Conservation (phyloP, 805 yeast species). For the Maudiozyma turicensis region DNA sequence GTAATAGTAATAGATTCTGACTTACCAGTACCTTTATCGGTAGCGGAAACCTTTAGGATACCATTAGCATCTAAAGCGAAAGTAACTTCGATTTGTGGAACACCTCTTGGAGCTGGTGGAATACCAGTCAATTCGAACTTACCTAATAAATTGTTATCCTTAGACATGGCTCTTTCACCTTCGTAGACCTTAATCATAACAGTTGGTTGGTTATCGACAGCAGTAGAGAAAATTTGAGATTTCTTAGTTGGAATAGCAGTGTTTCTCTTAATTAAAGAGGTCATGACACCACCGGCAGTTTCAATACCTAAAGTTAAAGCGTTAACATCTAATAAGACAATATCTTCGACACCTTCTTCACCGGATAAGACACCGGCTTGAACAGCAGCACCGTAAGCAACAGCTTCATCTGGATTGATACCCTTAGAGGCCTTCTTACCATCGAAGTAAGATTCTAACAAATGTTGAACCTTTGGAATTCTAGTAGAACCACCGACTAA, state of each 20-base stretch:
- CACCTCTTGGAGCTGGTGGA: constrained; percentile 99
- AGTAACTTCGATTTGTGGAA: constrained; percentile 95
- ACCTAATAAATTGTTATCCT: constrained; percentile 92
- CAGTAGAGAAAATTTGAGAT: constrained; percentile 91
- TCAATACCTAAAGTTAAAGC: constrained; percentile 94
- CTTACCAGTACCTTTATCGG: constrained; percentile 92
- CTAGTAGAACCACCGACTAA: constrained; percentile 99
- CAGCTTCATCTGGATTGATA: constrained; percentile 99
- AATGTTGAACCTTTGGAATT: constrained; percentile 95
- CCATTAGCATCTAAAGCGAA: constrained; percentile 97
- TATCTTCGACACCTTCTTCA: constrained; percentile 86
- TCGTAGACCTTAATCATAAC: constrained; percentile 89
- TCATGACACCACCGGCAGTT: constrained; percentile 97
- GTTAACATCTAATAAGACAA: constrained; percentile 84
- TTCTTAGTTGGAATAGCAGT: constrained; percentile 93
- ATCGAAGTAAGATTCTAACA: constrained; percentile 79
- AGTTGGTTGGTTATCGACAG: constrained; percentile 93
- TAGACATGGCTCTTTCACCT: constrained; percentile 93
- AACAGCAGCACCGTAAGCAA: constrained; percentile 98
- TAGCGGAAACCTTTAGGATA: constrained; percentile 88
- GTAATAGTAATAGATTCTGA: constrained; percentile 84
- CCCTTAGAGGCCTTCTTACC: constrained; percentile 97
- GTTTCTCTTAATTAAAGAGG: constrained; percentile 88
- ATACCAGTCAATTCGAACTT: constrained; percentile 94
- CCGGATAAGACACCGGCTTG: constrained; percentile 98